These are phyloP conservation scores for Fusarium sp. DNA, from an alignment of 2,329 filamentous ascomycete genomes.

Conservation along the genomic window DNA sequence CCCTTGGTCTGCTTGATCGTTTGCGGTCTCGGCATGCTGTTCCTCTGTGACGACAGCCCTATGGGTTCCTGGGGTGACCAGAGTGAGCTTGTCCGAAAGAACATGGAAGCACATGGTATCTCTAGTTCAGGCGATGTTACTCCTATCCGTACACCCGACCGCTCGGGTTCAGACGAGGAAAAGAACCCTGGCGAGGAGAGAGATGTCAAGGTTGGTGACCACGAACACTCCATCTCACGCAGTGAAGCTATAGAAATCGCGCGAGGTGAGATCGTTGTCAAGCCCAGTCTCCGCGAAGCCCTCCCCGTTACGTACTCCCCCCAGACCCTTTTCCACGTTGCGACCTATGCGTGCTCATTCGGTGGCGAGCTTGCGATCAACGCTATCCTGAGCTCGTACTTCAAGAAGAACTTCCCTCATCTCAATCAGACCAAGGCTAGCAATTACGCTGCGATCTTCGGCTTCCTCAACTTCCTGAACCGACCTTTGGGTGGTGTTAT, in stretches of 20 bases:
- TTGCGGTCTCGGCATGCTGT: slow-evolving; percentile 75
- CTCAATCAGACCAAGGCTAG: slow-evolving; percentile 67
- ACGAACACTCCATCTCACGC: slow-evolving; percentile 61
- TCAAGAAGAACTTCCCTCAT: slow-evolving; percentile 69
- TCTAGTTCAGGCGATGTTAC: slow-evolving; percentile 60
- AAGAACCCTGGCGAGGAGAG: slow-evolving; percentile 53
- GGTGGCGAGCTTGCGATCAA: slow-evolving; percentile 73
- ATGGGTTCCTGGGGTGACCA: slow-evolving; percentile 85
- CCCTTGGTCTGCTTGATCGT: slow-evolving; percentile 80
- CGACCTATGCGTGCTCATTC: slow-evolving; percentile 73
- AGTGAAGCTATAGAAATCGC: slow-evolving; percentile 67
- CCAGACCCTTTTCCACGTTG: slow-evolving; percentile 66
- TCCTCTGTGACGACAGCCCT: slow-evolving; percentile 84
- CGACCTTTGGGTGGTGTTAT: slow-evolving; percentile 73
- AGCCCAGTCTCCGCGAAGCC: slow-evolving; percentile 66
- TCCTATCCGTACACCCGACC: slow-evolving; percentile 60
- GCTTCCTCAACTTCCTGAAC: slow-evolving; percentile 76
- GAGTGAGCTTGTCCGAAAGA: slow-evolving; percentile 66
- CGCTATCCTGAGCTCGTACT: slow-evolving; percentile 68
- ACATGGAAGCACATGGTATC: slow-evolving; percentile 60
- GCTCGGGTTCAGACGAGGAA: slow-evolving; percentile 50
- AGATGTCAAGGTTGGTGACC: slow-evolving; percentile 52
- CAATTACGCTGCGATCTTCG: slow-evolving; percentile 78
- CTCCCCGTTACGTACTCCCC: slow-evolving; percentile 61
- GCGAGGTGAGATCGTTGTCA: slow-evolving; percentile 63